These are phyloP conservation scores for Kalanchoe fedtschenkoi DNA, from an alignment of 164 flowering plant species.

Conservation along the genomic window DNA sequence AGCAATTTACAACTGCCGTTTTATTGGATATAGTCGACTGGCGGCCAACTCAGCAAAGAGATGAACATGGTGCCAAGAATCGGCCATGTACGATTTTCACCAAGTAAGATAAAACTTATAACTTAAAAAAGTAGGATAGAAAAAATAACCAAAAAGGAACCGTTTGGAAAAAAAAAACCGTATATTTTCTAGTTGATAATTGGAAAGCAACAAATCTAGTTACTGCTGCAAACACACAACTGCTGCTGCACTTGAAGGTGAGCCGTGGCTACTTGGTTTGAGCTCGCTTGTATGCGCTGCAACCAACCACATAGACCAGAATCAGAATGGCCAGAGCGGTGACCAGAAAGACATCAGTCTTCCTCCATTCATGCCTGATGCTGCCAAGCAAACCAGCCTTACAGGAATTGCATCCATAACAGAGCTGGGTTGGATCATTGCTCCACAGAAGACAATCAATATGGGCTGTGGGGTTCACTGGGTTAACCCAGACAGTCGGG, in stretches of 20 bases:
- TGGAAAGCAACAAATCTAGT: no score
- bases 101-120: no score
- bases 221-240: slow-evolving; percentile 9
- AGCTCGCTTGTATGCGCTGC: slow-evolving; percentile 83
- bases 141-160: no score
- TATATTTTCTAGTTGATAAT: no score
- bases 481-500: slow-evolving; percentile 76
- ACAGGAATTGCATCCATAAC: slow-evolving; percentile 79
- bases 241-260: slow-evolving; percentile 64
- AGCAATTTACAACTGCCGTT: no score
- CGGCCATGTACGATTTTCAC: no score
- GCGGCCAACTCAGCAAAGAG: no score
- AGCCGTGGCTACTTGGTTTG: slow-evolving; percentile 72
- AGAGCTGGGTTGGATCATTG: slow-evolving; percentile 64
- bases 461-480: slow-evolving; percentile 46
- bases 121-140: no score
- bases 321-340: slow-evolving; percentile 59
- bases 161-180: no score
- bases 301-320: slow-evolving; percentile 71
- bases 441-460: slow-evolving; percentile 73
- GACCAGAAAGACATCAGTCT: slow-evolving; percentile 56
- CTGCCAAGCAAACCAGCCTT: slow-evolving; percentile 80
- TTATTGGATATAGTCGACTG: no score
- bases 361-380: slow-evolving; percentile 83
- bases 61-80: no score